Conservation (phyloP, 106 monocot genomes). For the Allium cepa region DNA sequence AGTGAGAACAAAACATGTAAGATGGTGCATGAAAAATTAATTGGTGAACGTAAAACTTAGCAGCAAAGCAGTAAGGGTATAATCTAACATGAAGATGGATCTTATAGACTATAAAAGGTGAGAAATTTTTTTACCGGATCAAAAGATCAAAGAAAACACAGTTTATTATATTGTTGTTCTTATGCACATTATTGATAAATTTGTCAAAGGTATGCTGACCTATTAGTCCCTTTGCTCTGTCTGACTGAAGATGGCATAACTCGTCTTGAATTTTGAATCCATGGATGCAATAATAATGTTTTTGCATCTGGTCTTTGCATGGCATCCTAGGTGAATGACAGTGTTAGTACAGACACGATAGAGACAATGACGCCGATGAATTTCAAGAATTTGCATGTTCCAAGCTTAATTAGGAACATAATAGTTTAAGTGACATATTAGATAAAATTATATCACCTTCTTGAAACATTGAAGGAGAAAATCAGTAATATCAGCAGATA, state of each 20-base stretch:
- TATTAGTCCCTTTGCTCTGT: slow-evolving; percentile 47
- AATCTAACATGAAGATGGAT: neutral
- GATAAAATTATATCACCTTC: slow-evolving; percentile 36
- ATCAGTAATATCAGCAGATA: slow-evolving; percentile 86
- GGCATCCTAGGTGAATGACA: slow-evolving; percentile 58
- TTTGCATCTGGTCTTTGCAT: slow-evolving; percentile 99
- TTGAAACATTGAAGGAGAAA: slow-evolving; percentile 95
- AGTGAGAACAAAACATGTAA: neutral
- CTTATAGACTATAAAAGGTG: too few species aligned
- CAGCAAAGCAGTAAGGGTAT: neutral
- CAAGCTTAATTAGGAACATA: too few species aligned
- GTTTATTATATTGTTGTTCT: too few species aligned
- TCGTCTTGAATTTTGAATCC: slow-evolving; percentile 92
- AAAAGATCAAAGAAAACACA: too few species aligned
- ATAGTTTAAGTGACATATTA: too few species aligned
- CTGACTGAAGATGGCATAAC: slow-evolving; percentile 64
- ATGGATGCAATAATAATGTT: slow-evolving; percentile 76
- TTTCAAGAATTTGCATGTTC: neutral
- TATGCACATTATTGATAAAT: neutral
- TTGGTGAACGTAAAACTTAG: neutral
- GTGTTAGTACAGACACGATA: slow-evolving; percentile 7
- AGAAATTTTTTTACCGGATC: too few species aligned
- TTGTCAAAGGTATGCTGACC: slow-evolving; percentile 19
- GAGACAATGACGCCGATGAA: neutral
- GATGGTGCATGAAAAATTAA: neutral